Evolutionary conservation across 2,329 filamentous ascomycete genomes (phyloP), one percentile per base, ranked within the genome.

Genomic region (Davidsoniella australis): DNA sequence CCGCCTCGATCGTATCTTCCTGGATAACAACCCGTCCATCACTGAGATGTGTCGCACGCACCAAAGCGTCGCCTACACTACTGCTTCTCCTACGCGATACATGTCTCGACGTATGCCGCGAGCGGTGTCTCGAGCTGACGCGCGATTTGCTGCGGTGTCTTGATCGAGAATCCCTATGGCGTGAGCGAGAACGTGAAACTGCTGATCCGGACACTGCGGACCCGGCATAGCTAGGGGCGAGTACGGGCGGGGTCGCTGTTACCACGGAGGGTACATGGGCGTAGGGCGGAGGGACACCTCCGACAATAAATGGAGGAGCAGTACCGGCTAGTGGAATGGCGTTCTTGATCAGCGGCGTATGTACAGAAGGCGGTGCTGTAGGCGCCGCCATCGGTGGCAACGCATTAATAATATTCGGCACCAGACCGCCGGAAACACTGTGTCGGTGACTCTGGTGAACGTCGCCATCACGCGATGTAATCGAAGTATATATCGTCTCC

Each of bases 1-100:
- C 62, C 58, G 65, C 68, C 63, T 78, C 73, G 55, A 78, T 63
- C 57, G 69, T 62, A 56, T 79, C 72, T 64, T 77, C 71, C 54
- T 78, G 80, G 41, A 84, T 62, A 42, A 84, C 70, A 33, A 85
- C 60, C 56, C 78, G 71, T 43, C 75, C 79, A 48, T 78, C 74
- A 40, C 50, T 46, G n/a, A 40, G 40, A 6, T 36, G 39, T 23
- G 23, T 41, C 12, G 23, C 29, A 39, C 40, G 37, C 18, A 53
- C 44, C 47, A 48, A 42, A 23, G 26, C 39, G 8, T 33, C 38
- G 1, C 46, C 46, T 17, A 42, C 46, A 46, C 44, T 38, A 12
- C 38, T 41, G 20, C 24, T 41, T 14, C 41, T 24, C 8, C 41
- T 42, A 8, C 29, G 17, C 4, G 47, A 48, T 5, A 41, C 40